Base-by-base conservation (phyloP, 1,284 basidiomycete genomes). In the Papiliotrema terrestris region DNA sequence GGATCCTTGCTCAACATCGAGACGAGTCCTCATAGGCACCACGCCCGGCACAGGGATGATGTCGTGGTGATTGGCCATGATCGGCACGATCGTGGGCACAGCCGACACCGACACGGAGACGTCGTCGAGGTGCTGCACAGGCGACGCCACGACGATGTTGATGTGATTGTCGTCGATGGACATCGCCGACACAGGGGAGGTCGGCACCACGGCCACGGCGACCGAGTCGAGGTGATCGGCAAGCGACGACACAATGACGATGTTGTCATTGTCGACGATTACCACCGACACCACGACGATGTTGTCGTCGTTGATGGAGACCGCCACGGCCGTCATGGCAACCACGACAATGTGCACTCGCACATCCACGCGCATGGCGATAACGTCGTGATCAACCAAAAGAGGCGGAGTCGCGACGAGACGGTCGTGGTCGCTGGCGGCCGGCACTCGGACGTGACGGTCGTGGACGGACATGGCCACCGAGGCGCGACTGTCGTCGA, bases 1-100 rank as follows among this genome's bases (percentile, higher is more conserved):
- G 55, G 55, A 8, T 22, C 25, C 20, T 49, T 60, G 23, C 42
- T 60, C 46, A 51, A 58, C 35, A 47, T 58, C 45, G 46, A 58
- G 38, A 49, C 55, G 20, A 36, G 25, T 20, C 9, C 22, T 17
- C 35, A 39, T 11, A 26, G 25, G 20, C 45, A 51, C 38, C 17
- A 4, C 23, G n/a, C 15, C n/a, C 4, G n/a, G 20, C 43, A 53
- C 22, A 5, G 25, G 20, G 36, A 46, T 6, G 51, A 53, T 8
- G 20, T 46, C 13, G 44, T 53, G 44, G 37, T 44, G 4, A 22
- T 25, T 3, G 35, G 38, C 2, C 39, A 50, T 37, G 39, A 45
- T 20, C 8, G 29, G 8, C 15, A 51, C 29, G 41, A 38, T 11
- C 29, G 11, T 20, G 38, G 50, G 11, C 54, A 49, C 36, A 45